Percentiles rank a stretch among this genome's conserved stretches.
phyloP scores from a whole-genome alignment of 306 rosid species.

The Urtica urens region DNA sequence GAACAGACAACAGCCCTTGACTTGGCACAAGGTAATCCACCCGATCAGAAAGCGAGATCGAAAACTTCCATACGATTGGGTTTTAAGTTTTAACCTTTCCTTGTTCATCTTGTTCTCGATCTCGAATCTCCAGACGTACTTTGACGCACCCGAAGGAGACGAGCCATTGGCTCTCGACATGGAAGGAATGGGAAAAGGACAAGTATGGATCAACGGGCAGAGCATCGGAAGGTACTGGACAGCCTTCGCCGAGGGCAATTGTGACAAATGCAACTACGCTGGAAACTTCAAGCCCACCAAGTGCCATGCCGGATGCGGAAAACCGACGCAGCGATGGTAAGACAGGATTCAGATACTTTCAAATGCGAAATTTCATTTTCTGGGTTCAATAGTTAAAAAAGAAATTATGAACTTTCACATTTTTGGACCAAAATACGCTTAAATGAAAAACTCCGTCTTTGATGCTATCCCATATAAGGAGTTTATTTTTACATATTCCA shows the following conservation, averaged over 20 bases:
- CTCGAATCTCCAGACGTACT: constrained; percentile 72
- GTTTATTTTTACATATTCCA: no score
- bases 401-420: no score
- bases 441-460: no score
- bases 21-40: constrained; percentile 99
- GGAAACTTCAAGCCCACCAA: constrained; percentile 71
- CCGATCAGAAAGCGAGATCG: not conserved
- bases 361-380: no score
- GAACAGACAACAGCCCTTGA: constrained; percentile 65
- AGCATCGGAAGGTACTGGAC: constrained; percentile 98
- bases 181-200: constrained; percentile 98
- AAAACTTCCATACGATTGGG: constrained; percentile 7
- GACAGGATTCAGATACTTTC: no score
- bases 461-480: no score
- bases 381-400: no score
- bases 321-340: constrained; percentile 86
- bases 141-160: constrained; percentile 76
- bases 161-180: constrained; percentile 92
- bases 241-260: constrained; percentile 59
- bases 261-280: constrained; percentile 60
- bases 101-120: constrained; percentile 13
- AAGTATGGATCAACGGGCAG: constrained; percentile 90
- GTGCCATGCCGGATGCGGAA: constrained; percentile 87
- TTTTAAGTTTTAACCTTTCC: constrained; percentile 3
- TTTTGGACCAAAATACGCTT: no score